Base-by-base conservation (phyloP, 495 filamentous ascomycete genomes). In the Penicillium daleae region DNA sequence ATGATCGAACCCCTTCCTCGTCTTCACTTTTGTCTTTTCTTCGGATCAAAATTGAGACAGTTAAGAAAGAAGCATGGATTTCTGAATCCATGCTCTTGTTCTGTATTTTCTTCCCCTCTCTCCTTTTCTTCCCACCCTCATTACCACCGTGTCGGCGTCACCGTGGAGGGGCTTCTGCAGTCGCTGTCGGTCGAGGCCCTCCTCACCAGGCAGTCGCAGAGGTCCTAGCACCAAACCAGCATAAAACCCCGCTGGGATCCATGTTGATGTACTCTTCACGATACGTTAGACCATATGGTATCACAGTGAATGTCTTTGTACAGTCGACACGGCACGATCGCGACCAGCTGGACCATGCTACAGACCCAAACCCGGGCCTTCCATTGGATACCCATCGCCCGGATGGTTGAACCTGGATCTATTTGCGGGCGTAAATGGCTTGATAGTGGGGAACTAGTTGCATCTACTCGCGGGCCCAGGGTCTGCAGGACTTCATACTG, bases 161-260 rank as follows among this genome's bases (percentile, higher is more conserved):
- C 37, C 50, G 39, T 63, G 56, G 64, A 63, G 60, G 64, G 64
- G 64, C 22, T 61, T 60, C 62, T 50, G 49, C 29, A 54, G 52
- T 60, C 29, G 60, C 56, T 22, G 61, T 61, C 57, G 65, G 65
- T 63, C 65, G 51, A 56, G 65, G 61, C 65, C 57, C 42, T 60
- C 9, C 19, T 42, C 21, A 40, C 31, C 22, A 39, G 24, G 35
- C 35, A 39, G 33, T 56, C 33, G 9, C 17, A 13, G 59, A 44
- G 59, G 51, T 27, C 59, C 37, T 33, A 61, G 50, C 59, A 61
- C 59, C 37, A 56, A n/a, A 4, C 51, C 51, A 35, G 31, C 22
- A 29, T 29, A 50, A 26, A 29, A 27, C 24, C 46, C 46, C 12
- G 46, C 26, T 50, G 24, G 9, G 24, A 50, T 49, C 21, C 46